Percentiles rank a stretch among this genome's conserved stretches.
These are phyloP conservation scores for Taphrina wiesneri DNA, from an alignment of 1,139 yeast genomes.

Conservation along the genomic window DNA sequence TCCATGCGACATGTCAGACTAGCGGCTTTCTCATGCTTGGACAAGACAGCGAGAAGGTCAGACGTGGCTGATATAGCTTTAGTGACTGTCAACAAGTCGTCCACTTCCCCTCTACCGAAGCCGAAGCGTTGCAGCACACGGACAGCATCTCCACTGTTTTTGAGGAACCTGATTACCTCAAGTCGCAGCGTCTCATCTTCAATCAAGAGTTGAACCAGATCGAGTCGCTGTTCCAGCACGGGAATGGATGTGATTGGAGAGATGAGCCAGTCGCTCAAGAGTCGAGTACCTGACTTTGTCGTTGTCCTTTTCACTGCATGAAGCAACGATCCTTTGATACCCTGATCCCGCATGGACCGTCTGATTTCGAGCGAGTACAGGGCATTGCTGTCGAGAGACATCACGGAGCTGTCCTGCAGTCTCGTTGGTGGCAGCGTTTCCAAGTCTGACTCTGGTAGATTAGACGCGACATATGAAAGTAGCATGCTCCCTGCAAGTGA, in stretches of 20 bases:
- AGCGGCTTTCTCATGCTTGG: slow-evolving; percentile 12
- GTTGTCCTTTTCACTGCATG: slow-evolving; percentile 69
- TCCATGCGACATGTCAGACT: slow-evolving; percentile 36
- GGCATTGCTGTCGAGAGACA: slow-evolving; percentile 83
- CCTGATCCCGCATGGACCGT: slow-evolving; percentile 58
- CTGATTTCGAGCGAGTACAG: slow-evolving; percentile 77
- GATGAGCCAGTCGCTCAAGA: slow-evolving; percentile 72
- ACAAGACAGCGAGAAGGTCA: slow-evolving; percentile 40
- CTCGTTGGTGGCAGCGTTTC: slow-evolving; percentile 57
- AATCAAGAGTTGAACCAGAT: slow-evolving; percentile 58
- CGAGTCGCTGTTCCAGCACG: slow-evolving; percentile 63
- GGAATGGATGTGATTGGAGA: slow-evolving; percentile 68
- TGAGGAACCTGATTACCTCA: slow-evolving; percentile 46
- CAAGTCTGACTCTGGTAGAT: slow-evolving; percentile 56
- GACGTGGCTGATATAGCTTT: slow-evolving; percentile 47
- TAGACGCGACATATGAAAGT: slow-evolving; percentile 59
- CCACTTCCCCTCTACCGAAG: slow-evolving; percentile 51
- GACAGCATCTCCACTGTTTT: slow-evolving; percentile 53
- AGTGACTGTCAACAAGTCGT: slow-evolving; percentile 53
- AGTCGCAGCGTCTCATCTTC: slow-evolving; percentile 49
- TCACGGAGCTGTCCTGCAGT: slow-evolving; percentile 53
- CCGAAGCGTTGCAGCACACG: slow-evolving; percentile 59
- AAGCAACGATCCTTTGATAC: slow-evolving; percentile 67
- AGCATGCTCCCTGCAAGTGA: slow-evolving; percentile 55
- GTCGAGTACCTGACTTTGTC: slow-evolving; percentile 78